Base-by-base conservation (phyloP, 2,329 filamentous ascomycete genomes). In the Hortaea werneckii region DNA sequence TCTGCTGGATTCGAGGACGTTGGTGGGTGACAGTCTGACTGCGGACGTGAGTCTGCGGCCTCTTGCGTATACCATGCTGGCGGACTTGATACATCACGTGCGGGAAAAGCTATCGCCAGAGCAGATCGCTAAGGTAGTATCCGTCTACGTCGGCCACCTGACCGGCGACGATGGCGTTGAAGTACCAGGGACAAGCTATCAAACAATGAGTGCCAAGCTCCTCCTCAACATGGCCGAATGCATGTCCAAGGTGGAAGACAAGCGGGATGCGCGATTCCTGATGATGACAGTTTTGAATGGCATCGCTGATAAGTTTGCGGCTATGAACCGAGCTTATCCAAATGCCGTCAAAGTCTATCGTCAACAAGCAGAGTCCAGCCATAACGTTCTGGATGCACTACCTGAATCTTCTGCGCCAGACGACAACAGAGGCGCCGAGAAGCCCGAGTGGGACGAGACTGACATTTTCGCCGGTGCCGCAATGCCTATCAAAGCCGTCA, bases 161-260 rank as follows among this genome's bases (percentile, higher is more conserved):
- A 88, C 95, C 60, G 92, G 96, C 64, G 87, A 87, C 52, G 95
- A 95, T 52, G 58, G 58, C 12, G 55, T 61, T 6, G 59, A 62
- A 35, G 55, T 63, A 5, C 94, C 92, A 0, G 94, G 94, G 6
- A 96, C 94, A 0, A 98, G 90, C 65, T 98, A 98, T 62, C 94
- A 98, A 66, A 98, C 92, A 0, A 99, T 99, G 92, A 96, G 92
- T 58, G 94, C 92, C 0, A 98, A 96, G 65, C 73, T 99, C 2
- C 73, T 99, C 1, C 73, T 98, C 9, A 99, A 98, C 64, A 94
- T 99, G 87, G 92, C 90, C 0, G 94, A 98, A 59, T 94, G 87
- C 63, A 99, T 98, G 60, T 87, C 89, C 1, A 94, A 90, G 65
- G 77, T 98, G 56, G 83, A 85, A 13, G 87, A 95, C 62, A 98